Evolutionary conservation across 805 yeast genomes (phyloP), one percentile per base, ranked within the genome.

Genomic region (Spathaspora sp.): DNA sequence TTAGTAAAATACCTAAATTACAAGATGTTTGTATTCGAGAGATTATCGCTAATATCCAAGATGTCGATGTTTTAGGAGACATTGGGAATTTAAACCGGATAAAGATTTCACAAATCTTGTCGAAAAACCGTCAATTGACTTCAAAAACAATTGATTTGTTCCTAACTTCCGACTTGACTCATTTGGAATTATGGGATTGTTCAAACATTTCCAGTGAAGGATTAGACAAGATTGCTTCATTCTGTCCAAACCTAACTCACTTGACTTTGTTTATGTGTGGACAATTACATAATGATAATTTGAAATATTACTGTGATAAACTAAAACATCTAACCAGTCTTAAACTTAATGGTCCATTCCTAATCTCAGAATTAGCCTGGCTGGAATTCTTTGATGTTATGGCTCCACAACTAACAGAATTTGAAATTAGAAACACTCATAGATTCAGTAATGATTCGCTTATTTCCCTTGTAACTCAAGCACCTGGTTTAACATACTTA

Each of bases 221-320:
- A 0, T 77, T 85, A 54, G 79, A 80, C 58, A 76, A 82, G 56
- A 81, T 94, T 39, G 91, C 92, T 0, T 76, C 96, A 0, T 86
- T 72, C 63, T 89, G 97, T 58, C 97, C 97, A 0, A 75, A 85
- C 26, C 55, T 94, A 3, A 83, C 80, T 56, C 66, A 75, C 1
- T 65, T 94, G 44, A 85, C 85, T 0, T 70, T 94, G 44, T 82
- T 83, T 52, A 93, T 92, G 97, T 93, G 98, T 73, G 99, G 99
- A 4, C 92, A 88, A 58, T 70, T 94, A 42, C 90, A 87, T 59
- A 88, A 88, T 63, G 91, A 86, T 55, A 86, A 87, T 52, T 65
- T 94, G 52, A 63, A 73, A 16, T 87, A 89, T 62, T 81, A 79
- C 54, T 78, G 81, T 4, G 70, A 81, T 9, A 85, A 88, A 55